These are phyloP conservation scores for Umbilicaria muhlenbergii DNA, from an alignment of 495 filamentous ascomycete genomes.

Conservation along the genomic window DNA sequence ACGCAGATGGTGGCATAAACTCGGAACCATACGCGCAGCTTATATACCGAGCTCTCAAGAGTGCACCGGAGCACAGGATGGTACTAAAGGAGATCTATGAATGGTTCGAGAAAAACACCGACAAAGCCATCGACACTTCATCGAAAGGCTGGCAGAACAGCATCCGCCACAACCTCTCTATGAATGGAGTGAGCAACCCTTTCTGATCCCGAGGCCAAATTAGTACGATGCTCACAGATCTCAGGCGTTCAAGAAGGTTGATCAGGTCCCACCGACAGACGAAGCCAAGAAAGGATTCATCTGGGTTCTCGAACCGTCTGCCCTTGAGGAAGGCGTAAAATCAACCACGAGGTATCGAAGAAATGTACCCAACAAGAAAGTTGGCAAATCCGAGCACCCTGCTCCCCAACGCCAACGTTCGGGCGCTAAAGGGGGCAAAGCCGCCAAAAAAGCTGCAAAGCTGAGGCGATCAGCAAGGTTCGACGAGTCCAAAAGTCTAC, in stretches of 20 bases:
- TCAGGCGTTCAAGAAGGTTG: constrained; percentile 51
- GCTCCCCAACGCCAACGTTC: constrained; percentile 35
- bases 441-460: constrained; percentile 23
- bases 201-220: neutral
- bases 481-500: neutral
- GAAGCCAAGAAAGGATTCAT: constrained; percentile 41
- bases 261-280: constrained; percentile 26
- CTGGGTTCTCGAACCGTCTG: constrained; percentile 53
- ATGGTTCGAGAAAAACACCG: constrained; percentile 76
- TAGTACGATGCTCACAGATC: constrained; percentile 7
- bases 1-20: constrained; percentile 26
- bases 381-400: constrained; percentile 23
- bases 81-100: constrained; percentile 75
- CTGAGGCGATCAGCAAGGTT: constrained; percentile 4
- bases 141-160: constrained; percentile 91
- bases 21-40: constrained; percentile 66
- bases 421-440: constrained; percentile 40
- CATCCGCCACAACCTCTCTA: constrained; percentile 90
- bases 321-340: constrained; percentile 44
- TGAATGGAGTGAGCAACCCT: constrained; percentile 65
- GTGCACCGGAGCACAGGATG: constrained; percentile 46
- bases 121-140: constrained; percentile 46
- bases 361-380: constrained; percentile 32
- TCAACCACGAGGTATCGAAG: constrained; percentile 63
- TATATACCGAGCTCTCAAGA: constrained; percentile 61